These are phyloP conservation scores for Jaminaea rosea DNA, from an alignment of 1,284 basidiomycete genomes.

Conservation along the genomic window DNA sequence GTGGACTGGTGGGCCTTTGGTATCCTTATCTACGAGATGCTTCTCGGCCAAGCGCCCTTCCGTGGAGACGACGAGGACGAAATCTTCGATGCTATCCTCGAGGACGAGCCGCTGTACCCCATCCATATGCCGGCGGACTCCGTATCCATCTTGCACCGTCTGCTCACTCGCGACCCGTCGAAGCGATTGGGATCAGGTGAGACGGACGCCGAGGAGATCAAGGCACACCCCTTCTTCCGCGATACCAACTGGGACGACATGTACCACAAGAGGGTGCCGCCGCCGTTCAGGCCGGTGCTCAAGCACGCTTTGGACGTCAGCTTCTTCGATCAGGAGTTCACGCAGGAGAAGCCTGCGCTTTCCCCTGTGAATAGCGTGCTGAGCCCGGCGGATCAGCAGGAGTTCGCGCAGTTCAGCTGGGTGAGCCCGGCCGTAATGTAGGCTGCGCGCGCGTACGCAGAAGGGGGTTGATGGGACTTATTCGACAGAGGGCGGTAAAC, in stretches of 20 bases:
- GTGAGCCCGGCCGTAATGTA: constrained; percentile 3
- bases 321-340: constrained; percentile 96
- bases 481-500: too few relatives aligned
- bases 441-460: too few relatives aligned
- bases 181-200: constrained; percentile 90
- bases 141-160: constrained; percentile 74
- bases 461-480: too few relatives aligned
- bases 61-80: constrained; percentile 98
- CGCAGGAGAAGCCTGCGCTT: constrained; percentile 87
- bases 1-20: constrained; percentile 99
- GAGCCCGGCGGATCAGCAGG: constrained; percentile 76
- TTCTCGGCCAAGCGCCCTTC: constrained; percentile 97
- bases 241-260: constrained; percentile 96
- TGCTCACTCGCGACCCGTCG: constrained; percentile 84
- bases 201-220: constrained; percentile 92
- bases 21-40: constrained; percentile 97
- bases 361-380: constrained; percentile 95
- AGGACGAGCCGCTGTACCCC: constrained; percentile 96
- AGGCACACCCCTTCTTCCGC: constrained; percentile 94
- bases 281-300: constrained; percentile 93
- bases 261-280: constrained; percentile 86
- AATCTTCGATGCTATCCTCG: constrained; percentile 97
- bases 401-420: constrained; percentile 42
- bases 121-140: constrained; percentile 99
- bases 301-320: constrained; percentile 54